Evolutionary conservation across 2,329 filamentous ascomycete genomes (phyloP), one percentile per base, ranked within the genome.

Genomic region (Hymenoscyphus albidus): DNA sequence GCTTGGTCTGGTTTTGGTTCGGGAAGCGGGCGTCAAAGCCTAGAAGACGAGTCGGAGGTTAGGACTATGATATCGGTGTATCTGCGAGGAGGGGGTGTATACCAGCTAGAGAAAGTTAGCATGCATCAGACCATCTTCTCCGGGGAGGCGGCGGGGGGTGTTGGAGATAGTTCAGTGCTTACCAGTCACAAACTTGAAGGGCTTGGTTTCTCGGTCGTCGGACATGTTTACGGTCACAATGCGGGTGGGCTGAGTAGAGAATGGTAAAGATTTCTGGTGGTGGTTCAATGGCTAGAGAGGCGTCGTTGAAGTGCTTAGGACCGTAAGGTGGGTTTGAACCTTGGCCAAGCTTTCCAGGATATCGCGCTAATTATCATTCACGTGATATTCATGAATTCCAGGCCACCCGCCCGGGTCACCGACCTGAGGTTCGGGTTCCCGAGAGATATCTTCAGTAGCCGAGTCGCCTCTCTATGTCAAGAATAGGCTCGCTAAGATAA

Each of bases 181-280:
- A 97, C 93, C 94, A 83, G 94, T 98, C 78, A 98, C 95, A 84
- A 98, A 98, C 91, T 99, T 99, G 90, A 99, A 99, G 81, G 96
- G 96, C 89, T 97, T 99, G 83, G 93, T 97, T 80, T 96, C 91
- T 77, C 87, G 84, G 78, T 91, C 89, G 82, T 96, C 92, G 79
- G 93, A 90, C 94, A 99, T 99, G 75, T 82, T 93, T 86, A 80
- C 81, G 77, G 78, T 78, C 61, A 65, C 6, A 58, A 44, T 68
- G 65, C 55, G 64, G 62, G 75, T 44, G 72, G 70, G 69, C 71
- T 72, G 73, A 70, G 72, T 71, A 73, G 75, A 67, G 75, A 67
- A 72, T 71, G 71, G 73, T 71, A 62, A 62, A 44, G 59, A 63
- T 68, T 57, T 69, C 58, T 64, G 57, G 61, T 58, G 56, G 67